Base-by-base conservation (phyloP, 2,329 filamentous ascomycete genomes). In the Bimuria novae-zelandiae region DNA sequence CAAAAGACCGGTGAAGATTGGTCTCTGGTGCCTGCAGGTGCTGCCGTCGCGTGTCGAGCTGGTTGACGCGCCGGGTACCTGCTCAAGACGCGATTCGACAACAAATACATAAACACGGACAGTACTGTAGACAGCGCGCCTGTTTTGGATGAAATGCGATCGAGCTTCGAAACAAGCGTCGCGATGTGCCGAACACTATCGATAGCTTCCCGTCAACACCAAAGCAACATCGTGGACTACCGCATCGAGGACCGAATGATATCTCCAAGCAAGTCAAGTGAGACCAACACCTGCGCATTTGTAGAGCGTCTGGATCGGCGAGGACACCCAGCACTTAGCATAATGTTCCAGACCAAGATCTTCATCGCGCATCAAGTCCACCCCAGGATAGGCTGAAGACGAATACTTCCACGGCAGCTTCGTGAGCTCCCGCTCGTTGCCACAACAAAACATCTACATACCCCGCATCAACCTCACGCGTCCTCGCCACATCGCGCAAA, bases 71-170 rank as follows among this genome's bases (percentile, higher is more conserved):
- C 56, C 45, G 55, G 51, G 37, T 44, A 42, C 37, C 32, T 57
- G 62, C 61, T 53, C 56, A 56, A 62, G 60, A 58, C 64, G 62
- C 66, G 57, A 68, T 67, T 69, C 62, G 66, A 65, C 54, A 30
- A n/a, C 42, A 21, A 46, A 55, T 64, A 71, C 61, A 67, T 64
- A 56, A 63, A 68, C 60, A 64, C 19, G 29, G 23, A 10, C 22
- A 8, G 19, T 35, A 22, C 37, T 47, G 52, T n/a, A n/a, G n/a
- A n/a, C n/a, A n/a, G n/a, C n/a, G n/a, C 48, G 48, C 49, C 45
- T 66, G 59, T 65, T 62, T 60, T 22, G 35, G 17, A 23, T 40
- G 8, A 11, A 22, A 22, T 14, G 17, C 11, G 19, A 41, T 21
- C 32, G 41, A 48, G 55, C 30, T 46, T 55, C 39, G 43, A 57